Base-by-base conservation (phyloP, 1,139 yeast species). In the Sugiyamaella grinbergsii region DNA sequence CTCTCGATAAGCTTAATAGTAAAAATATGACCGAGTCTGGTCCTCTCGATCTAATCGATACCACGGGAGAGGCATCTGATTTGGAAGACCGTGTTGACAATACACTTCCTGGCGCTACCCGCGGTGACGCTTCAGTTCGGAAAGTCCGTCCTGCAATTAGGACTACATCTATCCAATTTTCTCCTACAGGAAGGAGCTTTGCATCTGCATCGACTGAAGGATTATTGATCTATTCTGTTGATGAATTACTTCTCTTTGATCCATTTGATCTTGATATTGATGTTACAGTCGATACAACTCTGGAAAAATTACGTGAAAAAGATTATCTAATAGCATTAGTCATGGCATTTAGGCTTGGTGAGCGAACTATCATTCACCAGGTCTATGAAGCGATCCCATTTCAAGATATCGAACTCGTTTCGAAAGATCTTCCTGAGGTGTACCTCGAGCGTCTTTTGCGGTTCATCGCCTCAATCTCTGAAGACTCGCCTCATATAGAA, bases 191-290 rank as follows among this genome's bases (percentile, higher is more conserved):
- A 6, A 77, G 86, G 39, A 82, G 96, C 24, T 94, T 94, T 74
- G 94, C 96, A 1, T 96, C 96, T 26, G 95, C 97, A 0, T 83
- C 96, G 0, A 93, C 98, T 0, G 98, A 93, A 68, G 99, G 99
- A 5, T 73, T 94, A 46, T 72, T 91, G 53, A 75, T 93, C 2
- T 93, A 81, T 66, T 84, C 96, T 0, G 80, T 90, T 36, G 95
- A 91, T 66, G 83, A 83, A 52, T 74, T 79, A 13, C 72, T 88
- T 43, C 72, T 82, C 42, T 94, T 93, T 64, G 99, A 93, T 73
- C 98, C 99, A 39, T 89, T 88, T 67, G 98, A 94, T 67, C 77
- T 93, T 64, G 98, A 93, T 65, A 76, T 91, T 44, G 98, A 94
- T 62, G 82, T 93, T 36, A 93, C 98, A 0, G 95, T 96, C 0